Evolutionary conservation across 352 stramenopile species (phyloP), one percentile per base, ranked within the genome.

Genomic region (Thraustochytrium sp.): DNA sequence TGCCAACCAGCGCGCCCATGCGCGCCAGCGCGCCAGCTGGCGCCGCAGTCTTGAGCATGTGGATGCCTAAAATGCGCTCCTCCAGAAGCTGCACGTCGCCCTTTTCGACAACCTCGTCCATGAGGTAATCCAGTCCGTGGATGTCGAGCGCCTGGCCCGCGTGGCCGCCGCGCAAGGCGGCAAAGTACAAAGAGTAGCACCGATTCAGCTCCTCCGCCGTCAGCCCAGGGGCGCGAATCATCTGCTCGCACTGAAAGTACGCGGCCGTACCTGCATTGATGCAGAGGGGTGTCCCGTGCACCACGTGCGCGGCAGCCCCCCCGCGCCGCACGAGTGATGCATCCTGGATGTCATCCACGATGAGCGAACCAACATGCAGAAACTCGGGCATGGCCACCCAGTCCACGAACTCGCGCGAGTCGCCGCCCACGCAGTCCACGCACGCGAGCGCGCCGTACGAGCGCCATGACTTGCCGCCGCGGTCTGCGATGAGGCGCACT

Each of bases 341-440:
- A 53, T 86, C 83, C 53, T 86, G 76, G 40, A 86, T 83, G 48
- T 86, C 83, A 40, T 86, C 83, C 2, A 86, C 72, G 63, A 86
- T 86, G 44, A 86, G 80, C 21, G 83, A 86, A 18, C 83, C 83
- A 18, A 86, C 83, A 29, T 86, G 83, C 54, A 86, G 59, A 13
- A 86, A 86, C 77, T 86, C 83, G 40, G 83, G 83, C 83, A 86
- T 86, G 48, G 83, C 75, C 29, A 86, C 46, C 83, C 83, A 86
- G 42, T 84, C 31, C 1, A 82, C 76, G 49, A 85, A 86, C 11
- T 86, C 48, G 77, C 83, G 83, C 31, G 76, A 85, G 38, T 86
- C 83, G 65, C 83, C 83, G n/a, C 83, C 83, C 16, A 86, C 83
- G 2, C 77, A 49, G 76, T 86, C 83, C 36, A 85, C 72, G 76